phyloP scores from a whole-genome alignment of 2,329 filamentous ascomycete genomes.

The Cladosporium halotolerans region DNA sequence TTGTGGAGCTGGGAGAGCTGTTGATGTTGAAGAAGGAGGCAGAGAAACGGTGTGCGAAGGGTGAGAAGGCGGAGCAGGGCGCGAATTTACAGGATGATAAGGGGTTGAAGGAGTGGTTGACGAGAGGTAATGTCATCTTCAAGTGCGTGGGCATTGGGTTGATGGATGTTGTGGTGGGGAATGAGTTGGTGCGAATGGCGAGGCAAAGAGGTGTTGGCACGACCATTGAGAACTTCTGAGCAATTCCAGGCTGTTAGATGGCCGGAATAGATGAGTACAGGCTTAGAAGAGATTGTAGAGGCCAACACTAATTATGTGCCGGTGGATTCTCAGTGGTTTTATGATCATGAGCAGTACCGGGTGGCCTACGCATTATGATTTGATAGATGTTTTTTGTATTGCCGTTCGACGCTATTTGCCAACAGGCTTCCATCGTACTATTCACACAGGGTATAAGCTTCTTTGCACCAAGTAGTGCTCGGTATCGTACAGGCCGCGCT shows the following conservation, averaged over 20 bases:
- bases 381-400: too few relatives aligned
- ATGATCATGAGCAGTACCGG: too few relatives aligned
- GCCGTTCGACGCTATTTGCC: too few relatives aligned
- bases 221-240: slow-evolving; percentile 44
- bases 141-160: slow-evolving; percentile 63
- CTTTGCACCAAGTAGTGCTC: background rate
- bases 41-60: slow-evolving; percentile 30
- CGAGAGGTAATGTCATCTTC: slow-evolving; percentile 60
- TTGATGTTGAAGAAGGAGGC: slow-evolving; percentile 56
- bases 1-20: slow-evolving; percentile 84
- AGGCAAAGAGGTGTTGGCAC: slow-evolving; percentile 50
- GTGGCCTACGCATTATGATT: too few relatives aligned
- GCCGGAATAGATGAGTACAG: too few relatives aligned
- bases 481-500: background rate
- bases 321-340: too few relatives aligned
- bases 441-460: background rate
- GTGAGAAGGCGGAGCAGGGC: slow-evolving; percentile 20
- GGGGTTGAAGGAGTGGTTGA: slow-evolving; percentile 50
- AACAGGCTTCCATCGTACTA: background rate
- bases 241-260: too few relatives aligned
- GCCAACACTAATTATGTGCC: too few relatives aligned
- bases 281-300: too few relatives aligned
- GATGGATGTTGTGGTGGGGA: slow-evolving; percentile 62
- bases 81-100: slow-evolving; percentile 31
- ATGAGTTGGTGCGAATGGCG: slow-evolving; percentile 52